Evolutionary conservation across 2,329 filamentous ascomycete species (phyloP), one percentile per base, ranked within the genome.

Genomic region (Exophiala oligosperma): DNA sequence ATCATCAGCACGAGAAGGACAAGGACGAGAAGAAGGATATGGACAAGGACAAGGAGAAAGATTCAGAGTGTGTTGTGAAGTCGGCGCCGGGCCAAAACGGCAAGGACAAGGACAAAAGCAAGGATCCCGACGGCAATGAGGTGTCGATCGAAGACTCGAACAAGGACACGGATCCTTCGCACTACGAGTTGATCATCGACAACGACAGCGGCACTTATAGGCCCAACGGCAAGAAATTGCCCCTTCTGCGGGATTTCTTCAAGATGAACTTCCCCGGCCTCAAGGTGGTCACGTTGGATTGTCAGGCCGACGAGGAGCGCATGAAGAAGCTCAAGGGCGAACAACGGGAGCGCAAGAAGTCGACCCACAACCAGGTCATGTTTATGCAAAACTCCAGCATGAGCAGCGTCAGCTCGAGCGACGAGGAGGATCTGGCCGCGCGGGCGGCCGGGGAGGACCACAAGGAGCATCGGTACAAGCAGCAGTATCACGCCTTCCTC

Each of bases 121-220:
- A 35, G 32, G 32, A 11, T 35, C 11, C 32, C 9, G 32, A 35
- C 6, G 7, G 32, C 32, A 35, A 8, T 9, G 32, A 35, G 2
- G 32, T 9, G 7, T 11, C 32, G 6, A 35, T 6, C 4, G 32
- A 35, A 11, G 11, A 9, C 6, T 35, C 32, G 4, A 43, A 38
- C 17, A 48, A 43, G 21, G 46, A 56, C 21, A 79, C 71, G 4
- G 81, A 86, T 53, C 84, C 84, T 0, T 67, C 71, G 3, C 75
- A 84, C 70, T 97, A 96, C 72, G 89, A 96, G 71, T 83, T 97
- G 7, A 79, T 94, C 63, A 97, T 97, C 69, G 93, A 97, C 77
- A 97, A 97, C 69, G 93, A 96, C 73, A 91, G 87, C 54, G 93
- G 93, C 9, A 97, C 93, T 0, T 97, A 97, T 72, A 84, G 93